phyloP scores from a whole-genome alignment of 2,329 filamentous ascomycete genomes.

The Aspergillus arachidicola region DNA sequence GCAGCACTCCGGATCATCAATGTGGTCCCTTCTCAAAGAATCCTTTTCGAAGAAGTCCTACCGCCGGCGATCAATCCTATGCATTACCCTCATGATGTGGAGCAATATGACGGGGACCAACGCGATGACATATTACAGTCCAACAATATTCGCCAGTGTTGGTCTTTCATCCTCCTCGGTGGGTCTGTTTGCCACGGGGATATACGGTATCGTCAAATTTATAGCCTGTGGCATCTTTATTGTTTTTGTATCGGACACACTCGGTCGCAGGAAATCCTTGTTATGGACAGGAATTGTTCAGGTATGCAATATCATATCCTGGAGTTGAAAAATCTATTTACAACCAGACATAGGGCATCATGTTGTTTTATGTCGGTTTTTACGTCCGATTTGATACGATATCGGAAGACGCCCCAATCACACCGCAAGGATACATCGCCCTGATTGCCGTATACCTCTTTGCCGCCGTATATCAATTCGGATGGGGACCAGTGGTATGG shows the following conservation, averaged over 20 bases:
- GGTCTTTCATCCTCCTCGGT: background rate
- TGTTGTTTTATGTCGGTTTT: background rate
- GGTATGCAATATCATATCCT: background rate
- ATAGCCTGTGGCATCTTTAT: background rate
- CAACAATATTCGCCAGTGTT: background rate
- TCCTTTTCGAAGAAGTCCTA: background rate
- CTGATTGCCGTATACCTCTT: background rate
- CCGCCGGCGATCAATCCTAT: background rate
- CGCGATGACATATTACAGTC: background rate
- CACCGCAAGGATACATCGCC: background rate
- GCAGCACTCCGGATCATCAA: background rate
- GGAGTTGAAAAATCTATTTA: background rate
- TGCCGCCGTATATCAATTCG: background rate
- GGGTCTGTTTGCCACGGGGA: background rate
- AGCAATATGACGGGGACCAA: constrained; percentile 2
- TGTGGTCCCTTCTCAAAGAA: background rate
- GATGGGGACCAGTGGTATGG: background rate
- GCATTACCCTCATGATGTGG: constrained; percentile 6
- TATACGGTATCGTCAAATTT: constrained; percentile 5
- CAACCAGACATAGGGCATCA: background rate
- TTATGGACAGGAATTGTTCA: background rate
- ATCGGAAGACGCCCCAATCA: background rate
- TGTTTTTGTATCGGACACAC: background rate
- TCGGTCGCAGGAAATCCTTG: background rate
- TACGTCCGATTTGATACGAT: background rate